Evolutionary conservation across 306 rosid genomes (phyloP).

Genomic region (Arachis stenosperma): DNA sequence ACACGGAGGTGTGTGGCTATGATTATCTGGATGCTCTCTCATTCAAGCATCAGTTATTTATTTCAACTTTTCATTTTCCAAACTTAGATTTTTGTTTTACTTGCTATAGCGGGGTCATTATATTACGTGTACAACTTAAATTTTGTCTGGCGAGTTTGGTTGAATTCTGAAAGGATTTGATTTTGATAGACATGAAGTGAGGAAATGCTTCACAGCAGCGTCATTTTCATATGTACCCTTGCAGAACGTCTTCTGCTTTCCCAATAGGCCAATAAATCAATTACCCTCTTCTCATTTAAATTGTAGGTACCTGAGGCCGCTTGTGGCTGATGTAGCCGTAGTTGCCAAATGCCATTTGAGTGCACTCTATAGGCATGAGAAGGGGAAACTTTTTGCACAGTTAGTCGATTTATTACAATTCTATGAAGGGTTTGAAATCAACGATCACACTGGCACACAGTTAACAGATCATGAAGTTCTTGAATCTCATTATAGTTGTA

Average conservation of each 20-base stretch:
- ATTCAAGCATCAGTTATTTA: not conserved
- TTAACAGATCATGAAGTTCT: conserved; percentile 93
- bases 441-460: conserved; percentile 89
- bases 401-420: conserved; percentile 92
- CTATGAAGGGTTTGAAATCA: conserved; percentile 95
- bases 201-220: not conserved
- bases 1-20: conserved; percentile 77
- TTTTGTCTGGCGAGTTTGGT: conserved; percentile 10
- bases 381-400: conserved; percentile 95
- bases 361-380: conserved; percentile 86
- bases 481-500: conserved; percentile 82
- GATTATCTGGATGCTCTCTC: conserved; percentile 30
- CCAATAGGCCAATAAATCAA: not conserved
- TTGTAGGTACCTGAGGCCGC: conserved; percentile 86
- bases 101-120: conserved; percentile 10
- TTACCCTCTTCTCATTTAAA: conserved; percentile 18
- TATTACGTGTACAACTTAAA: conserved; percentile 23
- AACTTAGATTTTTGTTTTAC: conserved; percentile 26
- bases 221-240: conserved; percentile 6
- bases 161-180: conserved; percentile 20
- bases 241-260: not conserved
- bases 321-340: conserved; percentile 96
- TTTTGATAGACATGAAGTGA: conserved; percentile 17
- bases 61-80: conserved; percentile 13
- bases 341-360: conserved; percentile 98